phyloP scores from a whole-genome alignment of 306 rosid genomes.

The Lathyrus sativus region DNA sequence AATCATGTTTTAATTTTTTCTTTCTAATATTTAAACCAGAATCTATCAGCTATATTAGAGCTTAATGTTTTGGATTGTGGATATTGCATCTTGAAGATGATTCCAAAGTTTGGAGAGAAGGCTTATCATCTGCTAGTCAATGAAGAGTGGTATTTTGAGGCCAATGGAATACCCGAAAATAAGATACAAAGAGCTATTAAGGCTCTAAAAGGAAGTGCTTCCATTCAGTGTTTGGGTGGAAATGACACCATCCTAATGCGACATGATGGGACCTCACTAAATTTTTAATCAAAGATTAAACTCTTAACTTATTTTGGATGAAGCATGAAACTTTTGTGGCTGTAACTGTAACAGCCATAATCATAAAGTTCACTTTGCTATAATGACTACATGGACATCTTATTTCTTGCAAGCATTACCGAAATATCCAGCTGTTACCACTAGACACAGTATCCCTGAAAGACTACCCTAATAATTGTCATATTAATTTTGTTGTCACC shows the following conservation, averaged over 20 bases:
- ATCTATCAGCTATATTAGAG: constrained; percentile 12
- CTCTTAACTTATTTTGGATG: constrained; percentile 22
- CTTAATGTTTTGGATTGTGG: constrained; percentile 7
- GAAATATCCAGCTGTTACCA: constrained; percentile 27
- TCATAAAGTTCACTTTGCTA: constrained; percentile 27
- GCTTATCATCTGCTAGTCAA: not conserved
- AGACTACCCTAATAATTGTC: constrained; percentile 34
- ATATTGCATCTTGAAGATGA: constrained; percentile 16
- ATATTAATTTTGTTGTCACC: constrained; percentile 33
- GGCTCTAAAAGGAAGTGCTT: constrained; percentile 1
- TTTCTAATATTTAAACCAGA: not conserved
- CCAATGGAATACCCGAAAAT: not conserved
- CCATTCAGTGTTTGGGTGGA: not conserved
- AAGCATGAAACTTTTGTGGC: constrained; percentile 32
- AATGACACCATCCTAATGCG: not conserved
- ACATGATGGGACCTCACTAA: not conserved
- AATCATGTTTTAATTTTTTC: not conserved
- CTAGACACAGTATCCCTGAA: constrained; percentile 18
- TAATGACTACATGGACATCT: constrained; percentile 25
- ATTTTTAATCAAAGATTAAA: constrained; percentile 1
- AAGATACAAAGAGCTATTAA: constrained; percentile 5
- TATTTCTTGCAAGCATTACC: constrained; percentile 33
- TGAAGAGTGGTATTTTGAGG: constrained; percentile 5
- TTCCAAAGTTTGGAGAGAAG: constrained; percentile 15
- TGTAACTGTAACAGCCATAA: constrained; percentile 12